Evolutionary conservation across 345 rosid species (phyloP).

Genomic region (Heritiera littoralis): DNA sequence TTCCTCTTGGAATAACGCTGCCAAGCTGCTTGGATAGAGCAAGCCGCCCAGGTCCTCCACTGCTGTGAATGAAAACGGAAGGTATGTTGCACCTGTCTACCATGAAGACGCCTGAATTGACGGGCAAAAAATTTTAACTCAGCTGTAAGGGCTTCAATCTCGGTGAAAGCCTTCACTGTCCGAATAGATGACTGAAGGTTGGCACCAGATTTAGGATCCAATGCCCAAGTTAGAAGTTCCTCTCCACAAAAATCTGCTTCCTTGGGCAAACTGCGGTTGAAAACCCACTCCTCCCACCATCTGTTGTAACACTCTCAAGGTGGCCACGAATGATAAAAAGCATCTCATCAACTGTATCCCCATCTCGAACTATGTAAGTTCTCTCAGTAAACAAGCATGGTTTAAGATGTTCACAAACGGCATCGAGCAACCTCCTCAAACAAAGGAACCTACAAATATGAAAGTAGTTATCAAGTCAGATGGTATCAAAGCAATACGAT

Average conservation of each 20-base stretch:
- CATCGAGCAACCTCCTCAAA: constrained; percentile 92
- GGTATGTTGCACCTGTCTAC: constrained; percentile 95
- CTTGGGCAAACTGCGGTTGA: constrained; percentile 72
- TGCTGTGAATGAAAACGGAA: constrained; percentile 96
- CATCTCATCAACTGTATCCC: constrained; percentile 97
- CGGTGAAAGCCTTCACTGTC: constrained; percentile 78
- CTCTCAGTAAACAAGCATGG: constrained; percentile 79
- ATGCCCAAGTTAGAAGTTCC: constrained; percentile 96
- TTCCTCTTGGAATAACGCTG: constrained; percentile 77
- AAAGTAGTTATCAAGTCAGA: constrained; percentile 1
- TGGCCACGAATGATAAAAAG: constrained; percentile 95
- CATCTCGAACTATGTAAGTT: constrained; percentile 83
- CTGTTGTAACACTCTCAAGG: constrained; percentile 92
- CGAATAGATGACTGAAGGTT: constrained; percentile 89
- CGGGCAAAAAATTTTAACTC: constrained; percentile 92
- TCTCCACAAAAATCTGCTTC: constrained; percentile 97
- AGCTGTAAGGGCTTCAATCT: constrained; percentile 84
- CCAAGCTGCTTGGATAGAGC: constrained; percentile 98
- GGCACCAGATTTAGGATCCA: constrained; percentile 84
- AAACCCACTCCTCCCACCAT: constrained; percentile 98
- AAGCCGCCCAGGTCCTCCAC: constrained; percentile 99
- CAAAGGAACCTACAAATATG: constrained; percentile 65
- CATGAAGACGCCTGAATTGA: constrained; percentile 90
- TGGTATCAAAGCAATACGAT: neutral
- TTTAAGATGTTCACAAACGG: constrained; percentile 88